Percentiles rank a stretch among this genome's conserved stretches.
These are phyloP conservation scores for Stentor coeruleus DNA, from an alignment of 73 alveolate genomes.

Conservation along the genomic window DNA sequence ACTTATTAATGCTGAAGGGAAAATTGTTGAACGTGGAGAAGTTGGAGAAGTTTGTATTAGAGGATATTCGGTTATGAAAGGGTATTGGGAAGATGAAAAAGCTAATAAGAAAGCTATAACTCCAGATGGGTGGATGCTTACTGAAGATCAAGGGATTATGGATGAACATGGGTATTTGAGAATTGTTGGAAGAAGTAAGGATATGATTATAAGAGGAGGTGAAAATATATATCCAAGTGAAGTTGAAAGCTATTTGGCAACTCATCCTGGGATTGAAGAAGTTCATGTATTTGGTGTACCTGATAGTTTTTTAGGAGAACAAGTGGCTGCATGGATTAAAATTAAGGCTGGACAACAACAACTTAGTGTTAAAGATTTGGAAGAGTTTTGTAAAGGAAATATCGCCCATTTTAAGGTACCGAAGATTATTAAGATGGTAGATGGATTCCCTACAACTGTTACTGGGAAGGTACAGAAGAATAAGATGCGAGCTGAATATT, in stretches of 20 bases:
- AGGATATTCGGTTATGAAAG: constrained; percentile 64
- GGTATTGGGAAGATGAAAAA: constrained; percentile 69
- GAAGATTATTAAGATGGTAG: constrained; percentile 47
- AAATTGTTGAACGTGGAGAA: constrained; percentile 34
- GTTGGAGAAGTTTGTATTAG: constrained; percentile 55
- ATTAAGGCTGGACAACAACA: constrained; percentile 30
- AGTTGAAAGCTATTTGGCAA: constrained; percentile 59
- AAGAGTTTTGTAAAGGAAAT: constrained; percentile 48
- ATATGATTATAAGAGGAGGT: constrained; percentile 87
- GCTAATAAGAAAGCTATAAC: constrained; percentile 35
- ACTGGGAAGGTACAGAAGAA: constrained; percentile 76
- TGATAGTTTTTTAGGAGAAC: constrained; percentile 72
- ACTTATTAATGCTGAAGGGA: constrained; percentile 22
- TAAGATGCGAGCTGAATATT: too few species aligned
- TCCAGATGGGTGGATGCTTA: constrained; percentile 44
- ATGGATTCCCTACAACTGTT: constrained; percentile 59
- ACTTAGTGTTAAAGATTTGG: constrained; percentile 38
- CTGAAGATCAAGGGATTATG: constrained; percentile 71
- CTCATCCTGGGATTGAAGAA: constrained; percentile 49
- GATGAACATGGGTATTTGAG: constrained; percentile 69
- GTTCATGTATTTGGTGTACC: constrained; percentile 70
- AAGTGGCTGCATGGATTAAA: constrained; percentile 67
- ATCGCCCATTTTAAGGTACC: constrained; percentile 70
- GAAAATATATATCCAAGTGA: constrained; percentile 81
- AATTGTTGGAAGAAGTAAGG: constrained; percentile 73